Percentiles rank a stretch among this genome's conserved stretches.
Evolutionary conservation across 2,329 filamentous ascomycete species (phyloP).

Genomic region (Metarhizium guizhouense): DNA sequence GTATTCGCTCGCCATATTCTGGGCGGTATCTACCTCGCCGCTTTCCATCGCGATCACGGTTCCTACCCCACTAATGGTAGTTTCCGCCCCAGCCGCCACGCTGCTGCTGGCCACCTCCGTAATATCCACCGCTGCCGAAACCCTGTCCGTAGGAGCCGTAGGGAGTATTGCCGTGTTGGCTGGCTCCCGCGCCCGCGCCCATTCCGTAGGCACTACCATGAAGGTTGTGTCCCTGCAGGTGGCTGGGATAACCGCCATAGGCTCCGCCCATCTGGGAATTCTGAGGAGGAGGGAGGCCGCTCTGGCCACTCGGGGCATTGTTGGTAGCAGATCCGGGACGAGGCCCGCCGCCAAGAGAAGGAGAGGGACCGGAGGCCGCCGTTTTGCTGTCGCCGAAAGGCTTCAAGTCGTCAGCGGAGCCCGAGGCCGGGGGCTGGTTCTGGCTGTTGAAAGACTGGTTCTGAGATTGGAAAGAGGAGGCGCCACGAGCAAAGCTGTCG

Average conservation of each 20-base stretch:
- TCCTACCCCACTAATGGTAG: slow-evolving; percentile 40
- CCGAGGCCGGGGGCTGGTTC: slow-evolving; percentile 34
- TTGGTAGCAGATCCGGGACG: slow-evolving; percentile 52
- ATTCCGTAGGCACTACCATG: slow-evolving; percentile 50
- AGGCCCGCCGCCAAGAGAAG: slow-evolving; percentile 42
- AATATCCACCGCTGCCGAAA: slow-evolving; percentile 39
- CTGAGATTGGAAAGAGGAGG: slow-evolving; percentile 46
- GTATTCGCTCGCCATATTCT: slow-evolving; percentile 2
- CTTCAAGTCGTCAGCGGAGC: slow-evolving; percentile 46
- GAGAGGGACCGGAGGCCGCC: slow-evolving; percentile 41
- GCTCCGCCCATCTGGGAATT: slow-evolving; percentile 42
- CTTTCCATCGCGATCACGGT: slow-evolving; percentile 19
- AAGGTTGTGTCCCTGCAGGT: slow-evolving; percentile 42
- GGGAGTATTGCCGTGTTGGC: slow-evolving; percentile 42
- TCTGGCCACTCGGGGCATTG: slow-evolving; percentile 37
- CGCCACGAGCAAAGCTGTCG: slow-evolving; percentile 45
- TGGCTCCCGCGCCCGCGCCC: slow-evolving; percentile 38
- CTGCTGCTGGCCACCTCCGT: slow-evolving; percentile 33
- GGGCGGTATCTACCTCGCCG: slow-evolving; percentile 9
- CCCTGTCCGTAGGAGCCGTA: slow-evolving; percentile 45
- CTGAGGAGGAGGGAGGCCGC: slow-evolving; percentile 48
- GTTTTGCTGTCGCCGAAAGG: slow-evolving; percentile 49
- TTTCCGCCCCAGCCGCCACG: slow-evolving; percentile 52
- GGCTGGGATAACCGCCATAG: slow-evolving; percentile 47
- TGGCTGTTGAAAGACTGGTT: slow-evolving; percentile 44